These are phyloP conservation scores for Oryza longistaminata DNA, from an alignment of 176 grass and related monocot genomes.

Conservation along the genomic window DNA sequence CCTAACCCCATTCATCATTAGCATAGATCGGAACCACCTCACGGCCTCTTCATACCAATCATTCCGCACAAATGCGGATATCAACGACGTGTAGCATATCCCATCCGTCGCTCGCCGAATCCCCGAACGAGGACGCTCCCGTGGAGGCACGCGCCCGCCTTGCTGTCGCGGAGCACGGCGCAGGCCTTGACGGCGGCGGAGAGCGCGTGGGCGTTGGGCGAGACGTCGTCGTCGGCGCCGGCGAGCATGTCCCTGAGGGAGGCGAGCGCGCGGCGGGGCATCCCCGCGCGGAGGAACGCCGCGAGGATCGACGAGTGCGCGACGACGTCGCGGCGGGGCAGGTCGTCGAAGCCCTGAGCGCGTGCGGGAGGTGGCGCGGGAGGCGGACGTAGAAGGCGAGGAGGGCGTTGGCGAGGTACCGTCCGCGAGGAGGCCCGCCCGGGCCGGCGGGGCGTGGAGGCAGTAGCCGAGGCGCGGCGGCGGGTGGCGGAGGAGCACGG, in stretches of 20 bases:
- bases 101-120: slow-evolving; percentile 48
- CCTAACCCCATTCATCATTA: slow-evolving; percentile 11
- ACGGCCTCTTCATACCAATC: slow-evolving; percentile 61
- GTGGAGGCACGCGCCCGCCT: slow-evolving; percentile 63
- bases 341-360: slow-evolving; percentile 72
- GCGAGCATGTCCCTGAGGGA: slow-evolving; percentile 59
- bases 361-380: slow-evolving; percentile 46
- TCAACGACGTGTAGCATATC: slow-evolving; percentile 78
- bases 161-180: slow-evolving; percentile 52
- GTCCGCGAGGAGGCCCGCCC: slow-evolving; percentile 39
- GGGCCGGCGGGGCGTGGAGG: slow-evolving; percentile 35
- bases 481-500: slow-evolving; percentile 43
- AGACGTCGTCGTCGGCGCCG: slow-evolving; percentile 49
- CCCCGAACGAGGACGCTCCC: slow-evolving; percentile 59
- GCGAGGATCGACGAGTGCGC: slow-evolving; percentile 82
- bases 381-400: slow-evolving; percentile 76
- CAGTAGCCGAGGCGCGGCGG: slow-evolving; percentile 27
- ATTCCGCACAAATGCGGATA: slow-evolving; percentile 74
- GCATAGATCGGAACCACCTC: slow-evolving; percentile 50
- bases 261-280: slow-evolving; percentile 50
- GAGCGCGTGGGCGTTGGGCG: slow-evolving; percentile 69
- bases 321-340: slow-evolving; percentile 69
- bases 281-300: slow-evolving; percentile 47
- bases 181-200: slow-evolving; percentile 82
- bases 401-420: slow-evolving; percentile 52